These are phyloP conservation scores for Anaeromyces robustus DNA, from an alignment of 192 early-diverging fungal genomes.

Conservation along the genomic window DNA sequence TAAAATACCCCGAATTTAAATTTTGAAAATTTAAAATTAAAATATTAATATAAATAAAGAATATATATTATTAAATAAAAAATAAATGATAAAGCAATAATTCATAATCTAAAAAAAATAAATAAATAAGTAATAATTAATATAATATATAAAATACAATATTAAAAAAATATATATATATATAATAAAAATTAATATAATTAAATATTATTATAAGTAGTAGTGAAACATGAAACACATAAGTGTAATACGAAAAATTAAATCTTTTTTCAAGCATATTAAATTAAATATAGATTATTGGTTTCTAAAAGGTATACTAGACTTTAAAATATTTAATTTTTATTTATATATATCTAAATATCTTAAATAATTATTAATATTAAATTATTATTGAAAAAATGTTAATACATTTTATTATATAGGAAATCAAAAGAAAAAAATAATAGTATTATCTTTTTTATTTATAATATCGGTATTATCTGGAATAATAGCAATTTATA, in stretches of 20 bases:
- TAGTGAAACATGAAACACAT: not conserved
- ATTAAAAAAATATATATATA: not conserved
- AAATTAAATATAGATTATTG: not conserved
- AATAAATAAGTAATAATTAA: no score
- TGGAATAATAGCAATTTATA: not conserved
- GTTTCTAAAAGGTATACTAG: not conserved
- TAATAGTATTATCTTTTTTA: not conserved
- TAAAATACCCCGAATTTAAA: no score
- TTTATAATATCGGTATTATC: not conserved
- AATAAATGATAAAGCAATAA: no score
- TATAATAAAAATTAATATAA: not conserved
- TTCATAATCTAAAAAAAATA: no score
- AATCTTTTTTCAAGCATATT: not conserved
- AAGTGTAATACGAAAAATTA: not conserved
- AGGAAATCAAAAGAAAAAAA: not conserved
- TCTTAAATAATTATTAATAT: no score
- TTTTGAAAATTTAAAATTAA: no score
- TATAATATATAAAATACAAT: no score
- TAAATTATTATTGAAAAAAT: no score
- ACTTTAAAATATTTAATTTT: no score
- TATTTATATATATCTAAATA: no score
- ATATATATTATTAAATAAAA: no score
- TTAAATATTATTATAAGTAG: not conserved
- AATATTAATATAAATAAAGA: no score
- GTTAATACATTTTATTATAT: not conserved